Conservation (phyloP, 2,329 filamentous ascomycete genomes). For the Fusarium continuum region DNA sequence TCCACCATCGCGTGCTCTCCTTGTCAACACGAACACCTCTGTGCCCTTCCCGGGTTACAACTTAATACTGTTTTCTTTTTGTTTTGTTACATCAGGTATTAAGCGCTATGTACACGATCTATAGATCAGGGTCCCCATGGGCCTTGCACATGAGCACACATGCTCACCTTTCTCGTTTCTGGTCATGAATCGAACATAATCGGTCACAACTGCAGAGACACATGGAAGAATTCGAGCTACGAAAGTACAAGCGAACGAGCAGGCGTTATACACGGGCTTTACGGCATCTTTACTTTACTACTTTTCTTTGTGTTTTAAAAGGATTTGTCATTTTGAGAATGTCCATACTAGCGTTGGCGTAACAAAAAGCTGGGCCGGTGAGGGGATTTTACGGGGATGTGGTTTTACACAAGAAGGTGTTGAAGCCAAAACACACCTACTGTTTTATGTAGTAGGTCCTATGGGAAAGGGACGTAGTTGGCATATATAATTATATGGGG, state of each 20-base stretch:
- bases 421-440: conserved; percentile 23
- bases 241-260: conserved; percentile 25
- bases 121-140: conserved; percentile 37
- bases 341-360: conserved; percentile 46
- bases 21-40: neutral
- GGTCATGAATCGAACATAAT: conserved; percentile 6
- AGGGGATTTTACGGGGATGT: conserved; percentile 9
- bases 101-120: conserved; percentile 37
- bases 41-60: conserved; percentile 7
- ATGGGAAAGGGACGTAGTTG: conserved; percentile 8
- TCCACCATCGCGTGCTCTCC: neutral
- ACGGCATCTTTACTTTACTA: conserved; percentile 7
- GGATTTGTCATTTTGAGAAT: conserved; percentile 37
- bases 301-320: conserved; percentile 25
- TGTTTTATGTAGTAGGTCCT: conserved; percentile 4
- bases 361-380: conserved; percentile 40
- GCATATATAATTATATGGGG: conserved; percentile 27
- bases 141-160: conserved; percentile 25
- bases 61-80: conserved; percentile 30
- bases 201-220: conserved; percentile 21
- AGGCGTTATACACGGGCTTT: conserved; percentile 33
- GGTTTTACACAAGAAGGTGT: conserved; percentile 4
- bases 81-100: neutral
- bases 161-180: conserved; percentile 19
- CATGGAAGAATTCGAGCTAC: conserved; percentile 14